phyloP scores from a whole-genome alignment of 352 stramenopile species.

The Pythium volutum region DNA sequence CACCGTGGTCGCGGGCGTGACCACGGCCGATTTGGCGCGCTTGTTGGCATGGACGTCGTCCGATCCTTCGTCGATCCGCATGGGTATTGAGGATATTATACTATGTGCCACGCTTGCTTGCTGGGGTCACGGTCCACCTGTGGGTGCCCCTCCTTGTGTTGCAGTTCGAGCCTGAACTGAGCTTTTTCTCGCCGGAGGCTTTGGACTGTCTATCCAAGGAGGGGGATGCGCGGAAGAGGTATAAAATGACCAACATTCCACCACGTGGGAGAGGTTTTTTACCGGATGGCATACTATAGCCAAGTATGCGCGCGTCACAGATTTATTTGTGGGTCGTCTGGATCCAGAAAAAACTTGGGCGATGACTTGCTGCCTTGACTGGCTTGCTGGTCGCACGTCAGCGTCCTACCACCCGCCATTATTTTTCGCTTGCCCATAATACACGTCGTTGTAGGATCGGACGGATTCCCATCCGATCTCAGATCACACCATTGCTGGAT shows the following conservation, averaged over 20 bases:
- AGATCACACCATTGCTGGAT: too few species aligned
- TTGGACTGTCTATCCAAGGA: neutral
- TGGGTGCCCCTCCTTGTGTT: too few species aligned
- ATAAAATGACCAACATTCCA: neutral
- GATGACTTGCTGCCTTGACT: neutral
- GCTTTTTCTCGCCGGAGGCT: too few species aligned
- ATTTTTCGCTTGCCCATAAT: too few species aligned
- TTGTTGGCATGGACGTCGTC: slow-evolving; percentile 10
- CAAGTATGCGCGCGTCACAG: slow-evolving; percentile 5
- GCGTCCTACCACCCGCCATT: too few species aligned
- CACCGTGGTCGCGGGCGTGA: neutral
- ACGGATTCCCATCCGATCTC: too few species aligned
- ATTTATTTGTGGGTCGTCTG: too few species aligned
- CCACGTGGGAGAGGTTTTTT: neutral
- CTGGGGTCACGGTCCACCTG: neutral
- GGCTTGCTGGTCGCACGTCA: slow-evolving; percentile 1
- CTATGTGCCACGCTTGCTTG: neutral
- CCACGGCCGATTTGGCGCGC: slow-evolving; percentile 5
- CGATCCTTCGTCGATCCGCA: slow-evolving; percentile 2
- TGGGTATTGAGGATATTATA: neutral
- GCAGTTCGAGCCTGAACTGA: neutral
- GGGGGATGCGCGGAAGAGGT: neutral
- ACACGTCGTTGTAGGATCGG: too few species aligned
- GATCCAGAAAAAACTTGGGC: too few species aligned
- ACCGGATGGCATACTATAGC: neutral